A percentile compares a stretch with the other conserved stretches of the same genome.
Conservation (phyloP, 441 rosid species). For the Dalechampia spathulata region DNA sequence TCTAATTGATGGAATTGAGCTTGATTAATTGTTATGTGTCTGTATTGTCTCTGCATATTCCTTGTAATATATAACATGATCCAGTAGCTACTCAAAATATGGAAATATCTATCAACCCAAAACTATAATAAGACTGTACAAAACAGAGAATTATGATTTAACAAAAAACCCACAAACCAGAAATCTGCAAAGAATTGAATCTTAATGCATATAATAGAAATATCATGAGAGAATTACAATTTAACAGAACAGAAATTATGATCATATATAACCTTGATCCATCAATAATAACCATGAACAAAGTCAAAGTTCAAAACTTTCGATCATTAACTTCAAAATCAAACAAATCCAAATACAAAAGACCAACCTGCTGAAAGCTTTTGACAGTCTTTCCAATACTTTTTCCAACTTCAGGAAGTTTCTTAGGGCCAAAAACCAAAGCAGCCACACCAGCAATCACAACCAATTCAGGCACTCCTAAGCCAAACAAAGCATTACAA, state of each 20-base stretch:
- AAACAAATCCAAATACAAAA: constrained; percentile 12
- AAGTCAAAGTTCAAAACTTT: constrained; percentile 15
- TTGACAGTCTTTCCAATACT: constrained; percentile 93
- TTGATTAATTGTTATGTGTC: neutral
- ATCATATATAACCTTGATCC: neutral
- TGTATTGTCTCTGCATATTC: neutral
- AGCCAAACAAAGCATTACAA: constrained; percentile 85
- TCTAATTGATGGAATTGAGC: neutral
- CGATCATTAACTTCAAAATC: constrained; percentile 5
- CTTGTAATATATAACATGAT: too few relatives aligned
- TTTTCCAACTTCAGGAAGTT: constrained; percentile 93
- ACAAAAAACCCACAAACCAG: neutral
- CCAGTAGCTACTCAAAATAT: neutral
- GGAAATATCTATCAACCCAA: too few relatives aligned
- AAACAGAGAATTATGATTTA: neutral
- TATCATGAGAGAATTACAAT: neutral
- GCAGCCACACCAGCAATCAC: constrained; percentile 98
- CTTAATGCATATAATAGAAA: neutral
- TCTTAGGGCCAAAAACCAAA: constrained; percentile 89
- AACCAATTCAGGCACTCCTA: constrained; percentile 93
- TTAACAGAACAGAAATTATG: neutral
- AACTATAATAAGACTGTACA: too few relatives aligned
- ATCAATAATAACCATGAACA: neutral
- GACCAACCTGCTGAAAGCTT: constrained; percentile 84
- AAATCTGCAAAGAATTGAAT: neutral